Conservation (phyloP, 495 filamentous ascomycete genomes). For the Trichoderma parareesei region DNA sequence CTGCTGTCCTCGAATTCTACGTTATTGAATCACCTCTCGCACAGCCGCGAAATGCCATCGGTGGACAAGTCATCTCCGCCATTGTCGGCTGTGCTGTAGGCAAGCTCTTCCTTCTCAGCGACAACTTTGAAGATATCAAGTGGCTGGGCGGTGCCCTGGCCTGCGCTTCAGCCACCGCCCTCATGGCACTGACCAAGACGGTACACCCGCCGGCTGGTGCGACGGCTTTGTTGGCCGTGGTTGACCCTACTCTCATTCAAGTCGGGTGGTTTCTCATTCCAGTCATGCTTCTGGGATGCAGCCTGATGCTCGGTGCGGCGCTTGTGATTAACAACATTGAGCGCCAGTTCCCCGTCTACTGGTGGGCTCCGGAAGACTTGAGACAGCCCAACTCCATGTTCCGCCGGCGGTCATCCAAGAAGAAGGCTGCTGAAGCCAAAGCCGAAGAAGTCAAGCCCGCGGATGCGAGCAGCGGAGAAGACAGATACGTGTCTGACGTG, state of each 20-base stretch:
- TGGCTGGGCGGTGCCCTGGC: conserved; percentile 65
- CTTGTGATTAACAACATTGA: conserved; percentile 70
- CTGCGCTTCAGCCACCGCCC: conserved; percentile 56
- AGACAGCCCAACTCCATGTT: conserved; percentile 10
- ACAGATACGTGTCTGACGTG: conserved; percentile 5
- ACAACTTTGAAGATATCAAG: conserved; percentile 43
- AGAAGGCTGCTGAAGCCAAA: conserved; percentile 4
- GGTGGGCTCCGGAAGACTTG: conserved; percentile 53
- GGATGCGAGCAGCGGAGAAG: conserved; percentile 6
- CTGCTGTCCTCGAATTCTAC: conserved; percentile 60
- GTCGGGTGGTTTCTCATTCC: conserved; percentile 71
- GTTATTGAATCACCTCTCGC: conserved; percentile 64
- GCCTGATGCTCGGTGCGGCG: conserved; percentile 57
- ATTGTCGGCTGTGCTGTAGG: conserved; percentile 55
- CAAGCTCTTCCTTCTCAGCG: conserved; percentile 62
- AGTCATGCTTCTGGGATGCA: conserved; percentile 55
- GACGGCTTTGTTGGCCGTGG: conserved; percentile 70
- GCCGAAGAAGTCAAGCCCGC: conserved; percentile 9
- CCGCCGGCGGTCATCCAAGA: not conserved
- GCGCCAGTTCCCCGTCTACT: conserved; percentile 69
- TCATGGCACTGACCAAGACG: conserved; percentile 73
- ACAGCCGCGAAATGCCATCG: conserved; percentile 62
- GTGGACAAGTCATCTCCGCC: conserved; percentile 63
- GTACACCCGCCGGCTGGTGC: conserved; percentile 86
- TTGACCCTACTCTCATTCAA: conserved; percentile 42